phyloP scores from a whole-genome alignment of 306 rosid genomes.

The Alnus rubra region DNA sequence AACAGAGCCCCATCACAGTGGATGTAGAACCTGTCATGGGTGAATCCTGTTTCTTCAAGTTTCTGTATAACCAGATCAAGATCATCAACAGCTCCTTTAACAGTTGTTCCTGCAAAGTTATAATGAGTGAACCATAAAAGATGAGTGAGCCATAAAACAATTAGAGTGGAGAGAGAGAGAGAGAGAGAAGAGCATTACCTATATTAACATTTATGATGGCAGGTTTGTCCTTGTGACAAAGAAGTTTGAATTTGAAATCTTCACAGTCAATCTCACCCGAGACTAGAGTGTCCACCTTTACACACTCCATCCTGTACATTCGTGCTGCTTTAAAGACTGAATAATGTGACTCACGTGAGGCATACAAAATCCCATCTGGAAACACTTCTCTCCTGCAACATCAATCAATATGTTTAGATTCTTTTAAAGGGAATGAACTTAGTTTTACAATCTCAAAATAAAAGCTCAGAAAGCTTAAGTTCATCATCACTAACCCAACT shows the following conservation, averaged over 20 bases:
- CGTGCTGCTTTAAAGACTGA: slow-evolving; percentile 54
- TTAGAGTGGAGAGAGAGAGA: background rate
- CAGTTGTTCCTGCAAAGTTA: slow-evolving; percentile 50
- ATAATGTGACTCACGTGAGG: slow-evolving; percentile 62
- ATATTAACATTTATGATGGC: slow-evolving; percentile 58
- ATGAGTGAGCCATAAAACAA: slow-evolving; percentile 4
- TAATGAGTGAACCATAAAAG: slow-evolving; percentile 2
- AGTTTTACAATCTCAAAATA: background rate
- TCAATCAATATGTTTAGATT: background rate
- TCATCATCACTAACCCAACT: slow-evolving; percentile 48
- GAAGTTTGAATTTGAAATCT: slow-evolving; percentile 50
- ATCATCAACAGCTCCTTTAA: slow-evolving; percentile 66
- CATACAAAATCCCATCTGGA: slow-evolving; percentile 64
- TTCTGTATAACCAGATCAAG: slow-evolving; percentile 55
- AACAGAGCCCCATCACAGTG: slow-evolving; percentile 61
- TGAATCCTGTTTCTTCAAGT: slow-evolving; percentile 57
- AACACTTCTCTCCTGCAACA: slow-evolving; percentile 60
- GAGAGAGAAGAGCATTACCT: slow-evolving; percentile 35
- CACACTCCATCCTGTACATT: slow-evolving; percentile 59
- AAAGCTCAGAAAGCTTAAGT: background rate
- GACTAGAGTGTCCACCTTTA: slow-evolving; percentile 39
- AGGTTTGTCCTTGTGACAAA: slow-evolving; percentile 53
- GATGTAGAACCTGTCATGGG: slow-evolving; percentile 50
- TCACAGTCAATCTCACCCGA: slow-evolving; percentile 63
- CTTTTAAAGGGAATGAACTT: too few relatives aligned